Base-by-base conservation (phyloP, 1,284 basidiomycete genomes). In the Malassezia caprae region DNA sequence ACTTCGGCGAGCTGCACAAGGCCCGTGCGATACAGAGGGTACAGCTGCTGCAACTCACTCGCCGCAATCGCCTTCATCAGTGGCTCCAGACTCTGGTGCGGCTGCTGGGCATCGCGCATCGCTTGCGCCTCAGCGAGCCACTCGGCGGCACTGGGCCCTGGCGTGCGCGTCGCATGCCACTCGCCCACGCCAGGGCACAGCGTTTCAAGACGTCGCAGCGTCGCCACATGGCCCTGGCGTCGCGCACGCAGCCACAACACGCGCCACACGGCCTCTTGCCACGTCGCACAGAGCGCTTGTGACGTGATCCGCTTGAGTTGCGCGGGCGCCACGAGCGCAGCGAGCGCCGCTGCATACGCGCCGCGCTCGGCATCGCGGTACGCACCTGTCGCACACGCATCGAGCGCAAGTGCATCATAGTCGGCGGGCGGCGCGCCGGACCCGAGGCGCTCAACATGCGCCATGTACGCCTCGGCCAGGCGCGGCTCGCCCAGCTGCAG, bases 221-320 rank as follows among this genome's bases (percentile, higher is more conserved):
- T 48, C 10, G 55, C 27, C 13, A 35, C 34, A 35, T 57, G 44
- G 0, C 35, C 13, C 26, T 52, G 55, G 2, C 55, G 40, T 6
- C 45, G 49, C 12, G 49, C 55, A 21, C 50, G 49, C 11, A 42
- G n/a, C 12, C 32, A 43, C 44, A 52, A 12, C 8, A 57, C 28
- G 21, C 28, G 39, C 55, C 49, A 52, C 8, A 57, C 8, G n/a
- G 37, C 44, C 17, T 15, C 8, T 15, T 52, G 55, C 55, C 55
- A 57, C 13, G 6, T 15, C 12, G 28, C 5, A 31, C 30, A 39
- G 8, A 43, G 32, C 10, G 7, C 24, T 28, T 52, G 27, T 12
- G 31, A 34, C 4, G 27, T 23, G n/a, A 57, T 12, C 8, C 30
- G 46, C 19, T 28, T 10, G 23, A 57, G 12, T 11, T 17, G 28